Evolutionary conservation across 352 stramenopile species (phyloP).

Genomic region (Phytophthora boehmeriae): DNA sequence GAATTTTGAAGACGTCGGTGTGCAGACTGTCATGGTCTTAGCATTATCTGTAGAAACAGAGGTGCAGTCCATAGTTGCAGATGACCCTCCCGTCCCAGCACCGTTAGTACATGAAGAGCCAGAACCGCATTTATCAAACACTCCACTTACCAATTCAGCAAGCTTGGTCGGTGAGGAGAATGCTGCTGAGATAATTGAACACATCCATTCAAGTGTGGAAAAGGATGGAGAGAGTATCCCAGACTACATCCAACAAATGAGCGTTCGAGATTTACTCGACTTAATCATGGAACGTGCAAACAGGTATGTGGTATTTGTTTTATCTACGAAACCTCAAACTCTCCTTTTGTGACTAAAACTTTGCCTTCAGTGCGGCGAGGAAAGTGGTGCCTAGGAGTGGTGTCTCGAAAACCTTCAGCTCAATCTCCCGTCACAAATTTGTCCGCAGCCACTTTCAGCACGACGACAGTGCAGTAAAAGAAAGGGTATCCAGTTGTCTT

Average conservation of each 20-base stretch:
- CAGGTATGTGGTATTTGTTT: no score
- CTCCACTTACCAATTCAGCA: not conserved
- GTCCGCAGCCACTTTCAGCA: slow-evolving; percentile 58
- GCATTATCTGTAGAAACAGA: slow-evolving; percentile 12
- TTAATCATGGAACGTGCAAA: slow-evolving; percentile 33
- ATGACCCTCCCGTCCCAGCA: not conserved
- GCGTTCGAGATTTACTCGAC: slow-evolving; percentile 33
- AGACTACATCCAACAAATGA: slow-evolving; percentile 37
- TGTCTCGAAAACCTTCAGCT: slow-evolving; percentile 32
- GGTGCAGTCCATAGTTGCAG: slow-evolving; percentile 3
- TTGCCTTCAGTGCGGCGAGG: slow-evolving; percentile 22
- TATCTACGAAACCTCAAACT: no score
- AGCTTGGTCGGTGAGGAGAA: not conserved
- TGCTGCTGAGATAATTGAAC: not conserved
- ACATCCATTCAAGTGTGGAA: not conserved
- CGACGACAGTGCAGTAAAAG: slow-evolving; percentile 44
- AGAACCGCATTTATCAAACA: not conserved
- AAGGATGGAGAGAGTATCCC: slow-evolving; percentile 13
- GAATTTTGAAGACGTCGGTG: slow-evolving; percentile 18
- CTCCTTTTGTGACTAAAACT: slow-evolving; percentile 12
- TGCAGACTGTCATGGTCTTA: slow-evolving; percentile 23
- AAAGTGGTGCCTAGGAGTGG: slow-evolving; percentile 4
- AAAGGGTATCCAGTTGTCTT: slow-evolving; percentile 45
- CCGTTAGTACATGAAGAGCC: not conserved
- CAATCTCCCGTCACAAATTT: slow-evolving; percentile 50